A percentile compares a stretch with the other conserved stretches of the same genome.
These are phyloP conservation scores for Glycine latifolia DNA, from an alignment of 306 rosid species.

Conservation along the genomic window DNA sequence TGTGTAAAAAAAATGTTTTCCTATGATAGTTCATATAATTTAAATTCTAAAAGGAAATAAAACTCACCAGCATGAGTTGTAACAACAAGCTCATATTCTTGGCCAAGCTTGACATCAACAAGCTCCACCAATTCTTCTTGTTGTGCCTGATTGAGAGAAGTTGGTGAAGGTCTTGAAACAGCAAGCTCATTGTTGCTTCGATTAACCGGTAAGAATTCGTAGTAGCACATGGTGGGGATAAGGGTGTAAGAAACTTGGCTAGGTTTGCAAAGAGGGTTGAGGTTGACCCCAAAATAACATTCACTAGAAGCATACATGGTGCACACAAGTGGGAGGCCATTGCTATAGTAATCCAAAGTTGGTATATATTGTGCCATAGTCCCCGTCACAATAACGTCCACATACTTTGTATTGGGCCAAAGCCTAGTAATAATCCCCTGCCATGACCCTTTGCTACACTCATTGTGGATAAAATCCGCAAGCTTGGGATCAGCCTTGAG, in stretches of 20 bases:
- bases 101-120: constrained; percentile 82
- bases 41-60: neutral
- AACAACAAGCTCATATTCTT: constrained; percentile 90
- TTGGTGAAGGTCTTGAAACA: constrained; percentile 33
- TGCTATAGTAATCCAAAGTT: constrained; percentile 78
- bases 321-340: constrained; percentile 87
- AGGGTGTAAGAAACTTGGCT: constrained; percentile 81
- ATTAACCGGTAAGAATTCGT: constrained; percentile 73
- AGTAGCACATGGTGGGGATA: constrained; percentile 88
- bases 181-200: constrained; percentile 56
- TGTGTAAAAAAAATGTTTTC: too few species aligned
- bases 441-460: constrained; percentile 72
- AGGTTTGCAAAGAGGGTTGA: constrained; percentile 81
- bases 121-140: constrained; percentile 67
- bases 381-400: constrained; percentile 95
- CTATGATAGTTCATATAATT: neutral
- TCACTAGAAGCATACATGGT: constrained; percentile 92
- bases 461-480: constrained; percentile 63
- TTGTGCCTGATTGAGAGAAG: constrained; percentile 55
- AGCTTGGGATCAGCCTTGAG: constrained; percentile 64
- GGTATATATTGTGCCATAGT: constrained; percentile 95
- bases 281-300: constrained; percentile 88
- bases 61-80: constrained; percentile 81
- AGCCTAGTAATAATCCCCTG: constrained; percentile 78
- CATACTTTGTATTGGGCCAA: constrained; percentile 91